A percentile compares a stretch with the other conserved stretches of the same genome.
phyloP scores from a whole-genome alignment of 805 yeast species.

The Isabelozyma pseudorhagii region DNA sequence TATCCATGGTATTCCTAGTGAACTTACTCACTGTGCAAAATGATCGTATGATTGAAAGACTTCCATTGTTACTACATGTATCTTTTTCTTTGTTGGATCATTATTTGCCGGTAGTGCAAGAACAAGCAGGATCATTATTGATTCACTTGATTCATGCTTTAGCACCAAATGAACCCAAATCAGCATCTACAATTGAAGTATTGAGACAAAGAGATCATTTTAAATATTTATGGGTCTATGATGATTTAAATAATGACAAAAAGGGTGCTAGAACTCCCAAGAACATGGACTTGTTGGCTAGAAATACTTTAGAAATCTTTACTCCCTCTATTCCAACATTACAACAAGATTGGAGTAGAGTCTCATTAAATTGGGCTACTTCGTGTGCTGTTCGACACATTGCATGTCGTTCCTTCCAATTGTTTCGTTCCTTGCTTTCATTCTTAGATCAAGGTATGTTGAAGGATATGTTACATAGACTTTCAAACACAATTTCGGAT shows the following conservation, averaged over 20 bases:
- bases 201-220: slow-evolving; percentile 51
- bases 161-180: slow-evolving; percentile 51
- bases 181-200: slow-evolving; percentile 54
- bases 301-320: slow-evolving; percentile 61
- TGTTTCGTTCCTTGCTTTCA: slow-evolving; percentile 79
- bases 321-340: slow-evolving; percentile 45
- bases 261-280: slow-evolving; percentile 80
- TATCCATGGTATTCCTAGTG: slow-evolving; percentile 80
- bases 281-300: slow-evolving; percentile 72
- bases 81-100: slow-evolving; percentile 84
- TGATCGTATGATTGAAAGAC: slow-evolving; percentile 54
- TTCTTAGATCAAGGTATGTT: slow-evolving; percentile 84
- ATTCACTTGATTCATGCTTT: slow-evolving; percentile 69
- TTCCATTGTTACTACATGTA: slow-evolving; percentile 76
- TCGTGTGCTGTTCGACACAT: slow-evolving; percentile 95
- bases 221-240: slow-evolving; percentile 73
- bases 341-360: slow-evolving; percentile 81
- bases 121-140: slow-evolving; percentile 75
- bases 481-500: slow-evolving; percentile 91
- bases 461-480: slow-evolving; percentile 87
- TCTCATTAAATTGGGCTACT: slow-evolving; percentile 90
- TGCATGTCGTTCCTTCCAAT: slow-evolving; percentile 94
- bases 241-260: slow-evolving; percentile 73
- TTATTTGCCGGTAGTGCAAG: slow-evolving; percentile 77
- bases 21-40: slow-evolving; percentile 70